A percentile compares a stretch with the other conserved stretches of the same genome.
Conservation (phyloP, 2,329 filamentous ascomycete genomes). For the Alternaria incomplexa region DNA sequence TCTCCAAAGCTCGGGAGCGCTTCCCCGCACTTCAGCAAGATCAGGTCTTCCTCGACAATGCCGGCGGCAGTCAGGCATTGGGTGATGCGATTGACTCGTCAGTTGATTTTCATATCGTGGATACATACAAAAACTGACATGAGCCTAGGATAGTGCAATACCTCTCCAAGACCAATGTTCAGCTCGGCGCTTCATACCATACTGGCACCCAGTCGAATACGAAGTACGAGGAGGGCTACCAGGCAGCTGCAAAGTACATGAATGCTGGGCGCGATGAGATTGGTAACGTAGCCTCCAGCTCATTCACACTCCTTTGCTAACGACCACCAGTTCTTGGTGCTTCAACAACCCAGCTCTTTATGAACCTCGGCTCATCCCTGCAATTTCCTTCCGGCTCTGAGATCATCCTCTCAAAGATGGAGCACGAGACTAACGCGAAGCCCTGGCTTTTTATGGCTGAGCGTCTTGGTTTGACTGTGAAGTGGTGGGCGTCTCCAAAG, state of each 20-base stretch:
- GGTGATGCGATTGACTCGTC: constrained; percentile 70
- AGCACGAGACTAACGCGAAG: constrained; percentile 80
- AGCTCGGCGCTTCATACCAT: constrained; percentile 74
- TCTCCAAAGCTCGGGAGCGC: constrained; percentile 61
- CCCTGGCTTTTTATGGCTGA: constrained; percentile 74
- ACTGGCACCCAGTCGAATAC: constrained; percentile 65
- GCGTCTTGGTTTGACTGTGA: constrained; percentile 65
- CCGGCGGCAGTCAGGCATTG: constrained; percentile 75
- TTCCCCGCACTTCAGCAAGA: constrained; percentile 73
- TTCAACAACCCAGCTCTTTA: constrained; percentile 77
- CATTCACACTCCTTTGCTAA: neutral
- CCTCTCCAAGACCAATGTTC: constrained; percentile 72
- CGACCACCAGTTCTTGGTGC: constrained; percentile 65
- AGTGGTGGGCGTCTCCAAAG: constrained; percentile 68
- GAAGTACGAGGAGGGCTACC: constrained; percentile 65
- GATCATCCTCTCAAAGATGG: constrained; percentile 72
- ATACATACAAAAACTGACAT: neutral
- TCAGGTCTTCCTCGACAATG: constrained; percentile 79
- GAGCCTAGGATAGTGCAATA: constrained; percentile 65
- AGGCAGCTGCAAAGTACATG: constrained; percentile 72
- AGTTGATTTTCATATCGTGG: constrained; percentile 23
- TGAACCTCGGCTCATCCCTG: constrained; percentile 63
- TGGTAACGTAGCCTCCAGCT: constrained; percentile 46
- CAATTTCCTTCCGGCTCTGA: constrained; percentile 60
- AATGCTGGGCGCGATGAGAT: constrained; percentile 72